Conservation (phyloP, 495 filamentous ascomycete species). For the Chaetomium cochliodes region DNA sequence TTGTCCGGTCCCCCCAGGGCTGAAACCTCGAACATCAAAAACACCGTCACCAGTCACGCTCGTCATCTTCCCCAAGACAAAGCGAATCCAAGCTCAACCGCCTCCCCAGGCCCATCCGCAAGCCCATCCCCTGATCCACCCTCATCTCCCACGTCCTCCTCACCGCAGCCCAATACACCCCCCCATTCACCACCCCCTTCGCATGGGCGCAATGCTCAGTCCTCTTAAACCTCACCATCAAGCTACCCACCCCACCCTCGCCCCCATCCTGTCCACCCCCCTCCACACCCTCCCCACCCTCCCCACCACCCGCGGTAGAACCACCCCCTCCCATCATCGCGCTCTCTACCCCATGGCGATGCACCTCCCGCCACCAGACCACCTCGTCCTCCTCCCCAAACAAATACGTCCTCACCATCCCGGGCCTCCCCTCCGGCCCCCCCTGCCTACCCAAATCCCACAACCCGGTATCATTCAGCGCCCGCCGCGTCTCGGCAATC, state of each 20-base stretch:
- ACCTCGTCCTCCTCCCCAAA: slow-evolving; percentile 40
- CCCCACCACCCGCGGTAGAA: not conserved
- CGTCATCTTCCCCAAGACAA: not conserved
- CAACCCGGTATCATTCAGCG: slow-evolving; percentile 30
- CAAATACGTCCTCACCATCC: slow-evolving; percentile 33
- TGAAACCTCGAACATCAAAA: too few relatives aligned
- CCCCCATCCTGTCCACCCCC: not conserved
- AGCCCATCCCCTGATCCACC: slow-evolving; percentile 18
- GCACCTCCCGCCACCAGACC: slow-evolving; percentile 37
- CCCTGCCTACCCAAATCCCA: slow-evolving; percentile 24
- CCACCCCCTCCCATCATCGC: not conserved
- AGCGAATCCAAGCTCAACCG: slow-evolving; percentile 11
- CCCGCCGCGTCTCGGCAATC: slow-evolving; percentile 24
- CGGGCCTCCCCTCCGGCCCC: slow-evolving; percentile 13
- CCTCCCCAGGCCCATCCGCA: slow-evolving; percentile 8
- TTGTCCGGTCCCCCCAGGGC: too few relatives aligned
- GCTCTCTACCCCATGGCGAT: slow-evolving; percentile 31
- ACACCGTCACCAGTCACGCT: not conserved
- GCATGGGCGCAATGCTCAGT: slow-evolving; percentile 41
- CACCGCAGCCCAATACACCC: slow-evolving; percentile 31
- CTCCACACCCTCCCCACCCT: not conserved
- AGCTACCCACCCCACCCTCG: slow-evolving; percentile 20
- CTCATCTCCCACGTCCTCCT: slow-evolving; percentile 29
- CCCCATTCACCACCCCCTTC: slow-evolving; percentile 19
- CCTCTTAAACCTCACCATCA: slow-evolving; percentile 33